A percentile compares a stretch with the other conserved stretches of the same genome.
phyloP scores from a whole-genome alignment of 345 rosid species.

The Sonneratia caseolaris region DNA sequence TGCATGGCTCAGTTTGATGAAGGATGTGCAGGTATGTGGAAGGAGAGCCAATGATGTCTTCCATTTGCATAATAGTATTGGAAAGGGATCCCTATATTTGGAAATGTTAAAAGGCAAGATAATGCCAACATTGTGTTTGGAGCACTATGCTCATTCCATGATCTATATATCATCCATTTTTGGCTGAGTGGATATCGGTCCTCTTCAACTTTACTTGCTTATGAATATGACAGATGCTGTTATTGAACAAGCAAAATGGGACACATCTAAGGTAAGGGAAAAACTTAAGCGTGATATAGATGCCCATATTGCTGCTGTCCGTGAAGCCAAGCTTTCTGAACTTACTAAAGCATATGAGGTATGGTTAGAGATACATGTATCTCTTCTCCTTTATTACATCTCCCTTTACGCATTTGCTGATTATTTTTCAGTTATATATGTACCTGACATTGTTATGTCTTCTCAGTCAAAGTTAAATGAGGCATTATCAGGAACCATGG shows the following conservation, averaged over 20 bases:
- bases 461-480: constrained; percentile 66
- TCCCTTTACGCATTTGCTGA: not conserved
- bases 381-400: not conserved
- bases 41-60: not conserved
- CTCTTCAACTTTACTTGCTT: not conserved
- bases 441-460: not conserved
- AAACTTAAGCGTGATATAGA: constrained; percentile 82
- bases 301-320: constrained; percentile 72
- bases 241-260: constrained; percentile 89
- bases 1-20: constrained; percentile 56
- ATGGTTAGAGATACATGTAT: not conserved
- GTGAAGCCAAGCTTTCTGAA: constrained; percentile 72
- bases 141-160: not conserved
- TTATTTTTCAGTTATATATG: not conserved
- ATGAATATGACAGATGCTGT: constrained; percentile 48
- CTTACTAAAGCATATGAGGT: constrained; percentile 73
- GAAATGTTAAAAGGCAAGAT: not conserved
- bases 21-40: constrained; percentile 53
- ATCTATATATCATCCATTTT: not conserved
- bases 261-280: constrained; percentile 61
- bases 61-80: not conserved
- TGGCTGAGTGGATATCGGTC: not conserved
- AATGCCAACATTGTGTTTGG: not conserved
- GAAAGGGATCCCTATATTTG: not conserved
- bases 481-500: constrained; percentile 78